Conservation (phyloP, 805 yeast species). For the Lachancea fermentati region DNA sequence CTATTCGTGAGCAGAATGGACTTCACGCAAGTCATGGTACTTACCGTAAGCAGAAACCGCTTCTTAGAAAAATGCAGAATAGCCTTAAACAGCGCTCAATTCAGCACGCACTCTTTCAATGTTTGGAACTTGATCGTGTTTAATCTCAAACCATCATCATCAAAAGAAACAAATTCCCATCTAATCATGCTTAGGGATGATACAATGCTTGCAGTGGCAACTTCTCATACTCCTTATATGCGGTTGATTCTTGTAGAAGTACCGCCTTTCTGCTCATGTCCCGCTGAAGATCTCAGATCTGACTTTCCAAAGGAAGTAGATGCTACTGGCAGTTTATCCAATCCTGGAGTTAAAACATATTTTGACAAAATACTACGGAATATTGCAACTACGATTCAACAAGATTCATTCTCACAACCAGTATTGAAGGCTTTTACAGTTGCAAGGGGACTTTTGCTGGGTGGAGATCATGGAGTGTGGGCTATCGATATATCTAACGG, state of each 20-base stretch:
- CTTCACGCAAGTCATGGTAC: slow-evolving; percentile 45
- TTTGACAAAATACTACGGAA: slow-evolving; percentile 26
- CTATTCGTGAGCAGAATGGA: slow-evolving; percentile 56
- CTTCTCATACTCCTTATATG: slow-evolving; percentile 77
- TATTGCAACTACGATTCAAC: slow-evolving; percentile 26
- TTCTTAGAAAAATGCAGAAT: slow-evolving; percentile 39
- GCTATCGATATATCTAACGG: slow-evolving; percentile 25
- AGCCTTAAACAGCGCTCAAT: slow-evolving; percentile 70
- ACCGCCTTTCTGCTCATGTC: slow-evolving; percentile 28
- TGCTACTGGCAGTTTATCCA: neutral
- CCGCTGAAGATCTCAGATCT: too few relatives aligned
- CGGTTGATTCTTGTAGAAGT: slow-evolving; percentile 51
- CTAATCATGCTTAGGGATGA: slow-evolving; percentile 3
- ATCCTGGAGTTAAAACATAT: slow-evolving; percentile 7
- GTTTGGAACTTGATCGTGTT: slow-evolving; percentile 19
- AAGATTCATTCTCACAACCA: slow-evolving; percentile 29
- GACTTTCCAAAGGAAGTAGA: too few relatives aligned
- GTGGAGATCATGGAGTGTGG: slow-evolving; percentile 25
- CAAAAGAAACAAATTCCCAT: slow-evolving; percentile 1
- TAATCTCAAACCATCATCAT: slow-evolving; percentile 1
- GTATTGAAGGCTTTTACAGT: slow-evolving; percentile 16
- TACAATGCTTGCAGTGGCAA: slow-evolving; percentile 49
- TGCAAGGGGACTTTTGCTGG: slow-evolving; percentile 23
- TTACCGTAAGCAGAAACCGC: slow-evolving; percentile 7
- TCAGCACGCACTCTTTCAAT: slow-evolving; percentile 54